Evolutionary conservation across 352 stramenopile species (phyloP), one percentile per base, ranked within the genome.

Genomic region (Globisporangium spinosum): DNA sequence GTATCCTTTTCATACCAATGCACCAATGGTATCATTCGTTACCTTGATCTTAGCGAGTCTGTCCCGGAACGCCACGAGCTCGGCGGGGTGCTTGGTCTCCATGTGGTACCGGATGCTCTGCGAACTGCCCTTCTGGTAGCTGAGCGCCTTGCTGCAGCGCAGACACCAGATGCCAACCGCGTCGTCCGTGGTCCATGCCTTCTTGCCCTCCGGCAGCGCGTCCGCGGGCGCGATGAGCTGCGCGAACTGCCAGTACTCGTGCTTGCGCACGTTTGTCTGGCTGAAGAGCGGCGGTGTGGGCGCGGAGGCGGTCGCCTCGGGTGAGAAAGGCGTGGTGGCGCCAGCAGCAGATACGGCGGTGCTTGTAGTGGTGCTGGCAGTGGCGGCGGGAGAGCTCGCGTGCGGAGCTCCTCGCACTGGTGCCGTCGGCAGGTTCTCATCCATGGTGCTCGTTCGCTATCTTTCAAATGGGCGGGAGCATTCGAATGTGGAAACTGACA

Each of bases 51-150:
- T 47, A 3, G 62, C 34, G 13, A 51, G 6, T 9, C 57, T 38
- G 47, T 45, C 53, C 38, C 65, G 71, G 59, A 71, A 81, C 1
- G 67, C 64, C 20, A 66, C 56, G 20, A 85, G 64, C 47, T 81
- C 77, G n/a, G 29, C 49, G 25, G 69, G 59, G 68, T 85, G 77
- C 67, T 82, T 82, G 69, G 77, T 85, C 70, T 85, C 77, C 77
- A 85, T 85, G 73, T 85, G 77, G 55, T 85, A 85, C 3, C 77
- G 77, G 63, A 85, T 85, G 72, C 77, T 85, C 67, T 85, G 77
- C 47, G 71, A 80, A 64, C 73, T 83, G 55, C 77, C 77, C 54
- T 83, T 85, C 43, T 83, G 77, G 54, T 78, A 83, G 20, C 71
- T 54, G 10, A 85, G 63, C 59, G 71, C 49, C 43, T 72, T 70